A percentile compares a stretch with the other conserved stretches of the same genome.
phyloP scores from a whole-genome alignment of 148 eudicot genomes.

The Heliamphora exappendiculata region DNA sequence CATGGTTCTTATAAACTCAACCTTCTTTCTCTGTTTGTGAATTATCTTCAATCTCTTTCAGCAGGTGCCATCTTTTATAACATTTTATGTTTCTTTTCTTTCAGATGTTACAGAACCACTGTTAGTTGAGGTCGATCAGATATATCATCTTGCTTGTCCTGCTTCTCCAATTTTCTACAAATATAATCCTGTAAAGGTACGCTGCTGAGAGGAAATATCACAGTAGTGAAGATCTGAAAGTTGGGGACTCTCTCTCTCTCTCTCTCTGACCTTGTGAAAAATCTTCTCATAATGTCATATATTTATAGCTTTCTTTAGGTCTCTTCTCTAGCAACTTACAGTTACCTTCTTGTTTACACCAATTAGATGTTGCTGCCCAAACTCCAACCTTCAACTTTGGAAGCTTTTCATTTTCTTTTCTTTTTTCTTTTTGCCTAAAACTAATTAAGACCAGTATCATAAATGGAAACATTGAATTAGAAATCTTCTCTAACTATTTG shows the following conservation, averaged over 20 bases:
- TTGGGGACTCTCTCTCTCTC: not conserved
- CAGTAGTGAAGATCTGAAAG: not conserved
- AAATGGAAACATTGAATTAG: not conserved
- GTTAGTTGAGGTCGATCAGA: slow-evolving; percentile 83
- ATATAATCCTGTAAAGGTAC: slow-evolving; percentile 89
- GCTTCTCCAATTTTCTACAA: slow-evolving; percentile 98
- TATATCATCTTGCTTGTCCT: slow-evolving; percentile 97
- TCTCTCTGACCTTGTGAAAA: no score
- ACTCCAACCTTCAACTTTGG: not conserved
- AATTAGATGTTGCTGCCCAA: not conserved
- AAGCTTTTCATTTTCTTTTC: not conserved
- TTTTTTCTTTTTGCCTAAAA: not conserved
- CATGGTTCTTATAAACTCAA: not conserved
- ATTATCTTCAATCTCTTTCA: not conserved
- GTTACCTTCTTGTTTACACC: not conserved
- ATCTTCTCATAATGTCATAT: not conserved
- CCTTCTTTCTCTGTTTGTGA: not conserved
- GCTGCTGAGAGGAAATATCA: slow-evolving; percentile 1
- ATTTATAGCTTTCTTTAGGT: not conserved
- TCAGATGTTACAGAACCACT: slow-evolving; percentile 92
- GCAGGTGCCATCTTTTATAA: not conserved
- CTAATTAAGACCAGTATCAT: not conserved
- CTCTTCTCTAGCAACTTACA: not conserved
- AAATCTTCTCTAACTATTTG: not conserved
- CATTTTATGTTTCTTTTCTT: not conserved